Conservation (phyloP, 2,329 filamentous ascomycete genomes). For the Ascocoryne sarcoides region DNA sequence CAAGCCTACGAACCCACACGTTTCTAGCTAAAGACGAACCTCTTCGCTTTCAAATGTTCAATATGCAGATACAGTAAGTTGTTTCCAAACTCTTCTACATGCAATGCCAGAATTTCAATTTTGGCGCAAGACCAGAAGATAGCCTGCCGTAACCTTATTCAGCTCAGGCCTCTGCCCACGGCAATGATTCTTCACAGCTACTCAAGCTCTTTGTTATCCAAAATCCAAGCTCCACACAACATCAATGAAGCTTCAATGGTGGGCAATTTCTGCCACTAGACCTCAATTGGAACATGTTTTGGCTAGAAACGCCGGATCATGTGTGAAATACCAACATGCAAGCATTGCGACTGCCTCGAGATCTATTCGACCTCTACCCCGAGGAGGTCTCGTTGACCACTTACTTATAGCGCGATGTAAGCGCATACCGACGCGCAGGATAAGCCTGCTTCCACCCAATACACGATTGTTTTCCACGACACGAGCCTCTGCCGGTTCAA, state of each 20-base stretch:
- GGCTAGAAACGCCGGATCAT: neutral
- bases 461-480: conserved; percentile 5
- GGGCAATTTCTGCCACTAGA: conserved; percentile 13
- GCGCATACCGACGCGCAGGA: neutral
- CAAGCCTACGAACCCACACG: no score
- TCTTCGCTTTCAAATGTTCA: no score
- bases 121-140: no score
- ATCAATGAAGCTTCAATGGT: conserved; percentile 15
- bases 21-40: no score
- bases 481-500: conserved; percentile 1
- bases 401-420: neutral
- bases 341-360: conserved; percentile 2
- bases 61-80: no score
- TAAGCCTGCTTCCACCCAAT: neutral
- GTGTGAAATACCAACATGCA: conserved; percentile 1
- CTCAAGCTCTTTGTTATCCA: neutral
- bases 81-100: no score
- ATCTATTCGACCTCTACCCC: neutral
- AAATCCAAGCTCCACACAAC: neutral
- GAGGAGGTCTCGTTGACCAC: conserved; percentile 1
- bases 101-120: no score
- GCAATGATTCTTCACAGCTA: no score
- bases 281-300: conserved; percentile 3
- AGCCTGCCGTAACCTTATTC: no score
- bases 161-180: no score